A percentile compares a stretch with the other conserved stretches of the same genome.
Evolutionary conservation across 1,139 yeast species (phyloP).

Genomic region (Yamadazyma blattariae): DNA sequence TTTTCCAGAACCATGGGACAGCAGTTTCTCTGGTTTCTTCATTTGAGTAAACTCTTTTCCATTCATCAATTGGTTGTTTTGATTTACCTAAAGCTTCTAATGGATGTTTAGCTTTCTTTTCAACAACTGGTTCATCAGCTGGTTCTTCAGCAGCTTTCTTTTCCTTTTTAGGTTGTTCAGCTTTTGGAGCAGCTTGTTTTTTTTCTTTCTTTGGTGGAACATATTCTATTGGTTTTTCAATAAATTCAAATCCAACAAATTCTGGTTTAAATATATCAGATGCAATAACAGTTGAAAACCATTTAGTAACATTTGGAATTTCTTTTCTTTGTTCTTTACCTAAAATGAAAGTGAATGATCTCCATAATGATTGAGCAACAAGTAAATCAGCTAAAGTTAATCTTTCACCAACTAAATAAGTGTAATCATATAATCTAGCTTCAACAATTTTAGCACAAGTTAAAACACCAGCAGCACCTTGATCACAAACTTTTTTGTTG

Average conservation of each 20-base stretch:
- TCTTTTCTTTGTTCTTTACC: slow-evolving; percentile 75
- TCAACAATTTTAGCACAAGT: slow-evolving; percentile 49
- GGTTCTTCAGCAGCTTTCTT: slow-evolving; percentile 40
- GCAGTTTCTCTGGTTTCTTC: slow-evolving; percentile 95
- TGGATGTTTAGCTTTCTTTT: slow-evolving; percentile 87
- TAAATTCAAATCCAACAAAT: slow-evolving; percentile 49
- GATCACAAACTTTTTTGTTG: slow-evolving; percentile 80
- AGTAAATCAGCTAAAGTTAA: slow-evolving; percentile 80
- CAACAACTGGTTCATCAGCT: slow-evolving; percentile 43
- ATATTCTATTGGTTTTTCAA: slow-evolving; percentile 64
- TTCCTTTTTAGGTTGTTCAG: slow-evolving; percentile 22
- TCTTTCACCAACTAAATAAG: slow-evolving; percentile 91
- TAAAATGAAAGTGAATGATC: slow-evolving; percentile 67
- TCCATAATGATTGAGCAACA: slow-evolving; percentile 54
- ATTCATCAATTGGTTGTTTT: slow-evolving; percentile 77
- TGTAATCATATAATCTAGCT: slow-evolving; percentile 66
- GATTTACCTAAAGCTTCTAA: slow-evolving; percentile 78
- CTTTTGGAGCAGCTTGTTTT: slow-evolving; percentile 33
- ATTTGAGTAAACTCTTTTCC: slow-evolving; percentile 97
- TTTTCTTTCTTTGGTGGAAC: slow-evolving; percentile 82
- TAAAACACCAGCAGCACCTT: slow-evolving; percentile 40
- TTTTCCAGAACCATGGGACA: slow-evolving; percentile 96
- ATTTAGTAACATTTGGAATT: slow-evolving; percentile 77
- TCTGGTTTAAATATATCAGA: slow-evolving; percentile 50
- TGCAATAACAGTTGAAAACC: slow-evolving; percentile 74